These are phyloP conservation scores for Tieghemostelium lacteum DNA, from an alignment of 78 protist species.

Conservation along the genomic window DNA sequence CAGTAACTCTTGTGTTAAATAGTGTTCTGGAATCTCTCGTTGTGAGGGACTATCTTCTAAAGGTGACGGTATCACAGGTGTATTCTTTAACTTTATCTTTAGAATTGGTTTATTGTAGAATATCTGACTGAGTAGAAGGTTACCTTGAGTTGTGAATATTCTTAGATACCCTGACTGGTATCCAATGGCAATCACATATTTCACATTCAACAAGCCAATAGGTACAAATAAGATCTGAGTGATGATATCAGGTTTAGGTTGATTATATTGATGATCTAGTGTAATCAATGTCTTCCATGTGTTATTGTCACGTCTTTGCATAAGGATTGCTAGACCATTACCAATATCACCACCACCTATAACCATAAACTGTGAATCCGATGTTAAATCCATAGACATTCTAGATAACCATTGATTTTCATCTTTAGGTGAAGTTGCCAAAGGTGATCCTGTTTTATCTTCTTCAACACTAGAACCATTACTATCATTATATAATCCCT, in stretches of 20 bases:
- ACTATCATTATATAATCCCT: neutral
- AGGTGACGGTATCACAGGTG: slow-evolving; percentile 10
- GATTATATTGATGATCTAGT: slow-evolving; percentile 68
- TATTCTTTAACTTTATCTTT: slow-evolving; percentile 37
- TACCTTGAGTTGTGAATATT: slow-evolving; percentile 42
- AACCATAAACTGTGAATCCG: slow-evolving; percentile 45
- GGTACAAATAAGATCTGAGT: slow-evolving; percentile 38
- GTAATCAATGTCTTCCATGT: slow-evolving; percentile 48
- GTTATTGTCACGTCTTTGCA: neutral
- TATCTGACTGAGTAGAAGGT: slow-evolving; percentile 49
- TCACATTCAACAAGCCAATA: neutral
- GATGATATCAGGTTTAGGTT: slow-evolving; percentile 20
- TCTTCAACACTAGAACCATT: neutral
- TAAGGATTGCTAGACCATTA: slow-evolving; percentile 51
- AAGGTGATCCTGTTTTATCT: neutral
- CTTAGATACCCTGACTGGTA: slow-evolving; percentile 66
- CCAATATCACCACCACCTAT: slow-evolving; percentile 76
- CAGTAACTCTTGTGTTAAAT: slow-evolving; percentile 15
- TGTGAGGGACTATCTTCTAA: neutral
- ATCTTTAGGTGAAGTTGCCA: neutral
- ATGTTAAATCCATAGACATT: slow-evolving; percentile 30
- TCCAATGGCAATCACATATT: slow-evolving; percentile 44
- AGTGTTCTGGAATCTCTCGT: neutral
- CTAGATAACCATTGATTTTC: slow-evolving; percentile 27
- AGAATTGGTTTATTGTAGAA: slow-evolving; percentile 53